A percentile compares a stretch with the other conserved stretches of the same genome.
Conservation (phyloP, 129 eudicot species). For the Arctium minus region DNA sequence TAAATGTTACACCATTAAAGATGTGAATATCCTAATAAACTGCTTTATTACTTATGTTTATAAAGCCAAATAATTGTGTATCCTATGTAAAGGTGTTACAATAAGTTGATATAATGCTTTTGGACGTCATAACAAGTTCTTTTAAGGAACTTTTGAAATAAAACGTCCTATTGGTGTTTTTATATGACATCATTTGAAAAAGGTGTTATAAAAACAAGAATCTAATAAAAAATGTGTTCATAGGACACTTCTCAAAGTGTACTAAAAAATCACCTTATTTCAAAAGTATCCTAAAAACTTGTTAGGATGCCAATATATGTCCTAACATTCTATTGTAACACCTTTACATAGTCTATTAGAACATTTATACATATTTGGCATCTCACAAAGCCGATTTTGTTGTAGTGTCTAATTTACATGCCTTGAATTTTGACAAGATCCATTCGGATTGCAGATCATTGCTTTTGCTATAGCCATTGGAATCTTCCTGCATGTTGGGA, state of each 20-base stretch:
- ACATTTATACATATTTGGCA: neutral
- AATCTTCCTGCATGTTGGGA: conserved; percentile 67
- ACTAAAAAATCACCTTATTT: neutral
- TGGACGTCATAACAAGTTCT: neutral
- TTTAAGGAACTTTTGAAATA: neutral
- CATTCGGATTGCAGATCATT: conserved; percentile 47
- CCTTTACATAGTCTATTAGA: neutral
- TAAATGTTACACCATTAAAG: neutral
- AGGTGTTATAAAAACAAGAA: neutral
- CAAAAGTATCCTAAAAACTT: neutral
- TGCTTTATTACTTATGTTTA: neutral
- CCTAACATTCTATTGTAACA: neutral
- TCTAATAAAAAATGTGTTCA: neutral
- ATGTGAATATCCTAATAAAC: neutral
- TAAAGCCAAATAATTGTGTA: neutral
- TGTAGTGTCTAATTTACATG: neutral
- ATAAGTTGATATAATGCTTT: neutral
- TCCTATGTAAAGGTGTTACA: neutral
- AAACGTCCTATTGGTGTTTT: too few species aligned
- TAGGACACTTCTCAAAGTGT: neutral
- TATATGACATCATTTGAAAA: neutral
- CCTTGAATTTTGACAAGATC: neutral
- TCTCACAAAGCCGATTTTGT: neutral
- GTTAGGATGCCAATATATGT: neutral
- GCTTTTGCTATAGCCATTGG: conserved; percentile 85